These are phyloP conservation scores for Coccomyxa sp. DNA, from an alignment of 139 green algal genomes.

Conservation along the genomic window DNA sequence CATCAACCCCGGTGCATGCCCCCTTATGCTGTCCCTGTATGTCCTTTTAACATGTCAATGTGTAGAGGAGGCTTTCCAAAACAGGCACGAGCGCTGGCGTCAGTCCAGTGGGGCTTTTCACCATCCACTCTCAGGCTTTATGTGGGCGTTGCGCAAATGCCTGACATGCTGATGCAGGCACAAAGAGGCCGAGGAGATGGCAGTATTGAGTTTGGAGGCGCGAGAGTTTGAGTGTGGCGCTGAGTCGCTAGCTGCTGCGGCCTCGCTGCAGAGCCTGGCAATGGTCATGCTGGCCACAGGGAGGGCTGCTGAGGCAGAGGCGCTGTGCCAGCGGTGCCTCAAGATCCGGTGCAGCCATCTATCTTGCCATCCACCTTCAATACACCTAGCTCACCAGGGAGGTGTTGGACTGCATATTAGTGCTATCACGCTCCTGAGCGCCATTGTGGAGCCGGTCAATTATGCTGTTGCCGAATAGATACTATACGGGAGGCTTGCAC, in stretches of 20 bases:
- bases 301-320: neutral
- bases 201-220: neutral
- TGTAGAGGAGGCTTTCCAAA: too few relatives aligned
- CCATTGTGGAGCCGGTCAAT: too few relatives aligned
- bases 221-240: constrained; percentile 12
- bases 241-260: neutral
- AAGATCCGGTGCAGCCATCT: too few relatives aligned
- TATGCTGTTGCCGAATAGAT: too few relatives aligned
- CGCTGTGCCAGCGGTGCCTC: constrained; percentile 1
- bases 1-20: neutral
- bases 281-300: constrained; percentile 3
- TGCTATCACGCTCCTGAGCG: too few relatives aligned
- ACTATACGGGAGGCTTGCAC: neutral
- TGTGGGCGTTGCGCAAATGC: neutral
- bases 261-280: constrained; percentile 11
- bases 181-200: constrained; percentile 11
- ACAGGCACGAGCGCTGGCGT: too few relatives aligned
- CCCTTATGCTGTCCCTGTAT: neutral
- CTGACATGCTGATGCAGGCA: neutral
- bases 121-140: neutral
- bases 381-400: too few relatives aligned
- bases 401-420: too few relatives aligned
- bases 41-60: neutral
- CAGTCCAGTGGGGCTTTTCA: neutral
- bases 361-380: too few relatives aligned